Evolutionary conservation across 148 eudicot species (phyloP).

Genomic region (Rhododendron vialii): DNA sequence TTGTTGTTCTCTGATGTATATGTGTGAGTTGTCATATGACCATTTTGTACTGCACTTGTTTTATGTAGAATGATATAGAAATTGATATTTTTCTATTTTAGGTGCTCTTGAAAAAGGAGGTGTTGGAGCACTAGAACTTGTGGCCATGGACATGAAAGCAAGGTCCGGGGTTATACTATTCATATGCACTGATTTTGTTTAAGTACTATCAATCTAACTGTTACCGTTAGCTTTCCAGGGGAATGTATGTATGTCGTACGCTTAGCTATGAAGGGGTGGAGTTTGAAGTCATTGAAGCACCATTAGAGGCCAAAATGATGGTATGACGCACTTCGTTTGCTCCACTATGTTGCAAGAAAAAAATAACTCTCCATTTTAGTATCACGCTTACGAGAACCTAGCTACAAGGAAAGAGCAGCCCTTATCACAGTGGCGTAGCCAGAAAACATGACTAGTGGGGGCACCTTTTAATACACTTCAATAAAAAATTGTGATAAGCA

Average conservation of each 20-base stretch:
- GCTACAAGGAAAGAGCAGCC: not conserved
- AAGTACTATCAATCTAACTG: constrained; percentile 4
- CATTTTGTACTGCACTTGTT: not conserved
- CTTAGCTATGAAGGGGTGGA: constrained; percentile 95
- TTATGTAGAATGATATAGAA: not conserved
- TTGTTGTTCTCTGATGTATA: not conserved
- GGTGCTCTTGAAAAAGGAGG: constrained; percentile 97
- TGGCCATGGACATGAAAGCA: constrained; percentile 99
- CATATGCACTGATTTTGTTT: not conserved
- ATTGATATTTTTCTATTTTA: constrained; percentile 20
- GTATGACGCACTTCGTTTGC: constrained; percentile 29
- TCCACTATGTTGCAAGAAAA: not conserved
- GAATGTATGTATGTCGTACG: constrained; percentile 97
- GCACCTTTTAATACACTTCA: too few species aligned
- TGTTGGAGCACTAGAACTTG: constrained; percentile 98
- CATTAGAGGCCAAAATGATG: constrained; percentile 75
- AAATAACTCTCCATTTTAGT: not conserved
- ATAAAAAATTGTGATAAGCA: too few species aligned
- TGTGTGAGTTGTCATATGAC: not conserved
- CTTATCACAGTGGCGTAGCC: not conserved
- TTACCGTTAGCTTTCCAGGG: constrained; percentile 43
- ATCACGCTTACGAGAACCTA: not conserved
- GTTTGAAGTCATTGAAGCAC: constrained; percentile 92
- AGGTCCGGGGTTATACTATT: constrained; percentile 42
- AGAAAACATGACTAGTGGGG: too few species aligned